phyloP scores from a whole-genome alignment of 2,329 filamentous ascomycete species.

The Epicoccum sorghinum region DNA sequence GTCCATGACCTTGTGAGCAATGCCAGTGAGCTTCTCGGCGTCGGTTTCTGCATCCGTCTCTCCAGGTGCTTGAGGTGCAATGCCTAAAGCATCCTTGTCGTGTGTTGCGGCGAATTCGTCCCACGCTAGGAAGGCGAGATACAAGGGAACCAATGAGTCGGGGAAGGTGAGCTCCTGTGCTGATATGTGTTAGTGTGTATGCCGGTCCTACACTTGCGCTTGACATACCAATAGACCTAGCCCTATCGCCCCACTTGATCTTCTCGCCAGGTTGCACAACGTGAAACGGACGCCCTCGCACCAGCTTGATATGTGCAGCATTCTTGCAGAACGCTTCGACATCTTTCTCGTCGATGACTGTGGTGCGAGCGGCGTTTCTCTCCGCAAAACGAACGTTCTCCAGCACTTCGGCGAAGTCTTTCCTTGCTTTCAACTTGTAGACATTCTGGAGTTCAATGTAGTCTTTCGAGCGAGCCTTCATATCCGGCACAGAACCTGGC shows the following conservation, averaged over 20 bases:
- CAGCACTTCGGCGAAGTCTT: slow-evolving; percentile 78
- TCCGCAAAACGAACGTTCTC: slow-evolving; percentile 65
- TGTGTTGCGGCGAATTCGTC: slow-evolving; percentile 54
- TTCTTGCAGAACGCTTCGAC: slow-evolving; percentile 96
- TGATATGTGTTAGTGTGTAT: slow-evolving; percentile 23
- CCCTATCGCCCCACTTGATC: slow-evolving; percentile 55
- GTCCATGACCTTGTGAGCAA: slow-evolving; percentile 51
- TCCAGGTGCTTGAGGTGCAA: slow-evolving; percentile 47
- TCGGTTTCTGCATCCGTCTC: slow-evolving; percentile 38
- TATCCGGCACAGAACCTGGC: slow-evolving; percentile 88
- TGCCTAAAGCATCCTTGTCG: slow-evolving; percentile 40
- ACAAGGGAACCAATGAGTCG: slow-evolving; percentile 54
- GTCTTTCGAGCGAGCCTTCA: slow-evolving; percentile 91
- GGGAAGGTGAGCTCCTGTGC: slow-evolving; percentile 51
- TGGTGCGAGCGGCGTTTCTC: slow-evolving; percentile 54
- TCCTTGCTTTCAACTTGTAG: slow-evolving; percentile 86
- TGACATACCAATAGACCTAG: slow-evolving; percentile 60
- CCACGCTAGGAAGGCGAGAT: slow-evolving; percentile 59
- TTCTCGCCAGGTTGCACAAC: slow-evolving; percentile 52
- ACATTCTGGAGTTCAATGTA: slow-evolving; percentile 92
- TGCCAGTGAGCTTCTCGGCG: slow-evolving; percentile 51
- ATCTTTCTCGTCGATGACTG: slow-evolving; percentile 68
- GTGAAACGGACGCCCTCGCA: slow-evolving; percentile 67
- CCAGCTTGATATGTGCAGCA: slow-evolving; percentile 87
- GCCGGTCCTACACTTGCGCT: not conserved